Evolutionary conservation across 345 rosid species (phyloP), one percentile per base, ranked within the genome.

Genomic region (Hibiscus syriacus): DNA sequence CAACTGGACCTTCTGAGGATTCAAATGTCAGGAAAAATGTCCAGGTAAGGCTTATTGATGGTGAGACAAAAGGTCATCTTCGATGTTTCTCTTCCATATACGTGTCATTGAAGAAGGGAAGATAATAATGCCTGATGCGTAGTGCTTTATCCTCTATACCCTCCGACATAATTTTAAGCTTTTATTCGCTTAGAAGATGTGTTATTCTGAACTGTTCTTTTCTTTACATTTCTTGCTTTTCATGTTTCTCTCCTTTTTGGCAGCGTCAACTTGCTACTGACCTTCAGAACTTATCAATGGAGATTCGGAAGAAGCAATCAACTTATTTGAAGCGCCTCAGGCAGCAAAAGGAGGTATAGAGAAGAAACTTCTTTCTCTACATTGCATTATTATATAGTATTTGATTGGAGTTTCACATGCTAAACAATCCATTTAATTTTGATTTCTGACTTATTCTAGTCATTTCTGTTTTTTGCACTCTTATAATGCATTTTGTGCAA

Each of bases 231-330:
- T 41, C 55, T 39, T 61, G 30, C 19, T 53, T 72, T 58, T 30
- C 43, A 22, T 39, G 43, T 50, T 34, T 67, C 41, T 50, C 50
- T 16, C 13, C 19, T 70, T 49, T 23, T 43, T 70, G 34, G 76
- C 81, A 89, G 92, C 79, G 96, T 13, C 92, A 96, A 36, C 90
- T 95, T 70, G 99, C 99, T 45, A 95, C 97, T 49, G 96, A 92
- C 81, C 98, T 95, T 32, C 98, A 90, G 79, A 74, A 72, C 63
- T 93, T 95, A 20, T 95, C 98, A 3, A 84, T 84, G 92, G 98
- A 95, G 79, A 88, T 95, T 26, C 92, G 97, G 34, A 92, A 81
- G 84, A 92, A 95, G 77, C 98, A 95, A 66, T 92, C 99, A 45
- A 86, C 87, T 29, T 95, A 92, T 73, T 77, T 95, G 82, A 90